Evolutionary conservation across 2,329 filamentous ascomycete genomes (phyloP), one percentile per base, ranked within the genome.

Genomic region (Aspergillus sp.): DNA sequence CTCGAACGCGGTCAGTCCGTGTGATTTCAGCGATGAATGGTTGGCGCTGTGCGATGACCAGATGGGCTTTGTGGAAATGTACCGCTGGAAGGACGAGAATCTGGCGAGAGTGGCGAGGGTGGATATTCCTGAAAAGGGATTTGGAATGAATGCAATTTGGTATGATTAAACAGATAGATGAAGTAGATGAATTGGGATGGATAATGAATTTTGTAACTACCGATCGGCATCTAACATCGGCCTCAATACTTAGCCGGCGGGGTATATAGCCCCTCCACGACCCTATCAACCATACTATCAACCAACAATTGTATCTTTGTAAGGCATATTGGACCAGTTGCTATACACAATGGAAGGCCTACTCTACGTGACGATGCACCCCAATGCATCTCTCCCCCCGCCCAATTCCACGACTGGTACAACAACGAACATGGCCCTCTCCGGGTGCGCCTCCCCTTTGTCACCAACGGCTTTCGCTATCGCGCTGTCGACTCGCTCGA

Each of bases 131-230:
- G 89, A 94, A 71, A 87, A 86, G n/a, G 89, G 89, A 1, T 95
- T 95, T 64, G 88, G 88, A 2, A 95, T 95, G 89, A 95, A 95
- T 69, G 88, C 88, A n/a, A 90, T 94, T 50, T 95, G 89, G 89
- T 93, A 93, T 65, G 86, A 94, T 68, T 88, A 61, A 51, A 53
- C 26, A 40, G 46, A 19, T 33, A 32, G 27, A 42, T 27, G 27
- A 30, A 32, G 10, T 11, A 31, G 34, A 44, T 43, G 32, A 34
- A 13, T 30, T 46, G 12, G 26, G 29, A 38, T 28, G 8, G 12
- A 27, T 26, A 27, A 13, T 8, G 39, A 31, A 33, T 13, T 13
- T 27, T 30, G 38, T 37, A 34, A 30, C 41, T 39, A 40, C 32
- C 42, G 30, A 37, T 57, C 56, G 56, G 56, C 55, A 58, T 45